Evolutionary conservation across 495 filamentous ascomycete genomes (phyloP).

Genomic region (Penicillium argentinense): DNA sequence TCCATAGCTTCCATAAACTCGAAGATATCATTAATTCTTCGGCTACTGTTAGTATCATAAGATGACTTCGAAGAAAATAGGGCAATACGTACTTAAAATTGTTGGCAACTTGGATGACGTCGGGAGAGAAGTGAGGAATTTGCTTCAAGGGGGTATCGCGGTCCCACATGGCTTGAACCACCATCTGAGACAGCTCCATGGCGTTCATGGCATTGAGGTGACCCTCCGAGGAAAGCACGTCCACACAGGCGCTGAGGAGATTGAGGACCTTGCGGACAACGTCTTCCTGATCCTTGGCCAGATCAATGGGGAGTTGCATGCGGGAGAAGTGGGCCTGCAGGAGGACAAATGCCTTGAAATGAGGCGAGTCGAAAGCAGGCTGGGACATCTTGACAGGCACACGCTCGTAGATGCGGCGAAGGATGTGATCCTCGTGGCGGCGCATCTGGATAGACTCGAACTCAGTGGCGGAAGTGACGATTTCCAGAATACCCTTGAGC

Average conservation of each 20-base stretch:
- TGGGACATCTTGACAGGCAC: constrained; percentile 92
- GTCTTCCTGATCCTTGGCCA: constrained; percentile 94
- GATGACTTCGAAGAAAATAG: background rate
- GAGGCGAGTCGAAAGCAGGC: constrained; percentile 83
- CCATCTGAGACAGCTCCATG: constrained; percentile 99
- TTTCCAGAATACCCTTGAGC: constrained; percentile 94
- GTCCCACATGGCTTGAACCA: constrained; percentile 99
- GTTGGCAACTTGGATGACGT: constrained; percentile 80
- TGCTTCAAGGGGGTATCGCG: constrained; percentile 95
- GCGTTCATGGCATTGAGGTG: constrained; percentile 96
- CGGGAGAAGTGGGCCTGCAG: constrained; percentile 97
- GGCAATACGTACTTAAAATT: constrained; percentile 64
- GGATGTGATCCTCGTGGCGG: constrained; percentile 84
- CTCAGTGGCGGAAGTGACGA: constrained; percentile 94
- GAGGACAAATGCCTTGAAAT: constrained; percentile 97
- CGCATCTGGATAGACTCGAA: constrained; percentile 95
- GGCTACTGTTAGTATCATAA: constrained; percentile 35
- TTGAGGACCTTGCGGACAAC: constrained; percentile 84
- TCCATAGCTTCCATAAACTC: constrained; percentile 99
- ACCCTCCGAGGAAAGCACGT: constrained; percentile 93
- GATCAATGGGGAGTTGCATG: constrained; percentile 91
- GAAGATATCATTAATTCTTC: constrained; percentile 81
- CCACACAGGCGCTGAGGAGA: constrained; percentile 86
- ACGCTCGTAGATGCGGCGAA: constrained; percentile 91
- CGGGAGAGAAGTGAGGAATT: constrained; percentile 89